These are phyloP conservation scores for Meredithiella fracta DNA, from an alignment of 2,329 filamentous ascomycete genomes.

Conservation along the genomic window DNA sequence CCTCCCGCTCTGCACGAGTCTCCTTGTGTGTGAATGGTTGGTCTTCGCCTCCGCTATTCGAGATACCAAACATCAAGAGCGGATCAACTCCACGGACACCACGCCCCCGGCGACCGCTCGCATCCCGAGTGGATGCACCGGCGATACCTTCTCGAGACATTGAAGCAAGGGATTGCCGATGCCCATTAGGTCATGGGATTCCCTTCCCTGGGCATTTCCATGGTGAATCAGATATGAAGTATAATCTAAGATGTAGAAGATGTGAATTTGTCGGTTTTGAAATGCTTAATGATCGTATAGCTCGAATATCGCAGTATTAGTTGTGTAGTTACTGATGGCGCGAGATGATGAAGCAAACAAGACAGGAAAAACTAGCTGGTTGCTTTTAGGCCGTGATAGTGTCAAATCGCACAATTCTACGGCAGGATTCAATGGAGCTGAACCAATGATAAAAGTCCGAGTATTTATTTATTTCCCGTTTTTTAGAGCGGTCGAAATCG, in stretches of 20 bases:
- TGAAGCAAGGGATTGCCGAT: conserved; percentile 2
- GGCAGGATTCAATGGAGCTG: neutral
- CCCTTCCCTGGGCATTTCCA: conserved; percentile 27
- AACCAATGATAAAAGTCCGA: neutral
- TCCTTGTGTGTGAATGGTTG: conserved; percentile 52
- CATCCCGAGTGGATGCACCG: conserved; percentile 25
- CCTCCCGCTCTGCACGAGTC: conserved; percentile 82
- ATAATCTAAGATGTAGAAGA: neutral
- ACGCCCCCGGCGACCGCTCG: conserved; percentile 8
- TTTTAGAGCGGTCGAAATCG: too few relatives aligned
- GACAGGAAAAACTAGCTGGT: too few relatives aligned
- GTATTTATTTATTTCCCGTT: neutral
- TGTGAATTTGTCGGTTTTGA: neutral
- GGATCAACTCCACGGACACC: conserved; percentile 3
- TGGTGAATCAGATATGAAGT: conserved; percentile 13
- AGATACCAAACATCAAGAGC: conserved; percentile 3
- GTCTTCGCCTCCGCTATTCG: neutral
- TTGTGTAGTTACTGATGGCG: too few relatives aligned
- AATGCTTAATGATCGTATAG: too few relatives aligned
- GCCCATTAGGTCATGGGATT: conserved; percentile 20
- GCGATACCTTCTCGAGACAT: conserved; percentile 14
- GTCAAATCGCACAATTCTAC: neutral
- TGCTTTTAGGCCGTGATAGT: neutral
- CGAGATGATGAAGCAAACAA: too few relatives aligned
- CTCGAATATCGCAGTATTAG: too few relatives aligned